Conservation (phyloP, 176 grass and related monocot species). For the Canna indica region DNA sequence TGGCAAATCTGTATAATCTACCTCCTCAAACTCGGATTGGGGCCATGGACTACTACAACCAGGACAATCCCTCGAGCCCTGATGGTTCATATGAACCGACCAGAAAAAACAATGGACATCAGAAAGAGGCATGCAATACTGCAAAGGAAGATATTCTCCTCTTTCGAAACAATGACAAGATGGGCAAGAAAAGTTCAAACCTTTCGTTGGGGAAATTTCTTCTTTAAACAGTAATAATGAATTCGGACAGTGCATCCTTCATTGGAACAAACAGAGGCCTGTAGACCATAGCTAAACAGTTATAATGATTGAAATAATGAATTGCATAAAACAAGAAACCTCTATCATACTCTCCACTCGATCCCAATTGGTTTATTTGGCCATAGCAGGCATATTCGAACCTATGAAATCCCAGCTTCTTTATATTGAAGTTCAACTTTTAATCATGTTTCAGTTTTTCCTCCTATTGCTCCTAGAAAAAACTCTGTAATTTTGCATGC, state of each 20-base stretch:
- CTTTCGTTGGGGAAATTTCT: slow-evolving; percentile 63
- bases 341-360: neutral
- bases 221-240: slow-evolving; percentile 76
- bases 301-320: neutral
- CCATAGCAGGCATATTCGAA: neutral
- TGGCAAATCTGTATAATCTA: slow-evolving; percentile 16
- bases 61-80: slow-evolving; percentile 60
- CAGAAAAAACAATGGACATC: neutral
- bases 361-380: neutral
- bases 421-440: neutral
- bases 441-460: neutral
- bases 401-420: neutral
- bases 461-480: neutral
- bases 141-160: neutral
- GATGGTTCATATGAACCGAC: neutral
- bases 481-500: neutral
- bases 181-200: slow-evolving; percentile 16
- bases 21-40: slow-evolving; percentile 29
- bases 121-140: neutral
- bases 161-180: neutral
- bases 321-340: neutral
- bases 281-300: slow-evolving; percentile 8
- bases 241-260: slow-evolving; percentile 71
- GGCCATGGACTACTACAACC: slow-evolving; percentile 62
- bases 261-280: slow-evolving; percentile 59